phyloP scores from a whole-genome alignment of 805 yeast species.

The Yamadazyma nakazawae region DNA sequence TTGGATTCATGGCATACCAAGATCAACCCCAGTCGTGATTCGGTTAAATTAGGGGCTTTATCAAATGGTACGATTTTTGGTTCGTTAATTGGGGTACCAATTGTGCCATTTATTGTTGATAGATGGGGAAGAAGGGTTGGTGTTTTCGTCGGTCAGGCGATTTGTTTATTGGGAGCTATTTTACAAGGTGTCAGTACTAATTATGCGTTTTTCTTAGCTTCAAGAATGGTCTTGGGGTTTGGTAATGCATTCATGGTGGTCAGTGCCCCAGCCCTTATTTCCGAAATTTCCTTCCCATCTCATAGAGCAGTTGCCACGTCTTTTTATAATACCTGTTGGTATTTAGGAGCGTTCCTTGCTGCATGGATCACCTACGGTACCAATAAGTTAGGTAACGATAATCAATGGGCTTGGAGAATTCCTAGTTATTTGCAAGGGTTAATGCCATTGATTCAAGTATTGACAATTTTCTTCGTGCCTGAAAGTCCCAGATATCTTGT shows the following conservation, averaged over 20 bases:
- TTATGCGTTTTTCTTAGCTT: constrained; percentile 37
- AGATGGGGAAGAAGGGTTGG: constrained; percentile 38
- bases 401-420: constrained; percentile 49
- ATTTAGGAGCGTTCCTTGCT: constrained; percentile 51
- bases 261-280: constrained; percentile 46
- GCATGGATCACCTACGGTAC: constrained; percentile 53
- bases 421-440: constrained; percentile 52
- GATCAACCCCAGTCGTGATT: constrained; percentile 32
- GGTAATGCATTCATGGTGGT: constrained; percentile 42
- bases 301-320: constrained; percentile 41
- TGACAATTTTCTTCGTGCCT: constrained; percentile 39
- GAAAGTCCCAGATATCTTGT: constrained; percentile 49
- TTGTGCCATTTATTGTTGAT: constrained; percentile 31
- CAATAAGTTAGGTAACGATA: constrained; percentile 17
- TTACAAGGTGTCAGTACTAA: constrained; percentile 36
- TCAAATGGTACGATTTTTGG: constrained; percentile 45
- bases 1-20: constrained; percentile 41
- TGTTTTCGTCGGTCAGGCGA: constrained; percentile 22
- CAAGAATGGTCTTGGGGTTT: constrained; percentile 48
- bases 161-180: constrained; percentile 32
- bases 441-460: constrained; percentile 42
- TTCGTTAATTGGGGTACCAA: constrained; percentile 24
- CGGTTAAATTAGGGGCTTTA: constrained; percentile 37
- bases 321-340: constrained; percentile 52
- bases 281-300: constrained; percentile 49